phyloP scores from a whole-genome alignment of 2,329 filamentous ascomycete species.

The Claviceps pazoutovae region DNA sequence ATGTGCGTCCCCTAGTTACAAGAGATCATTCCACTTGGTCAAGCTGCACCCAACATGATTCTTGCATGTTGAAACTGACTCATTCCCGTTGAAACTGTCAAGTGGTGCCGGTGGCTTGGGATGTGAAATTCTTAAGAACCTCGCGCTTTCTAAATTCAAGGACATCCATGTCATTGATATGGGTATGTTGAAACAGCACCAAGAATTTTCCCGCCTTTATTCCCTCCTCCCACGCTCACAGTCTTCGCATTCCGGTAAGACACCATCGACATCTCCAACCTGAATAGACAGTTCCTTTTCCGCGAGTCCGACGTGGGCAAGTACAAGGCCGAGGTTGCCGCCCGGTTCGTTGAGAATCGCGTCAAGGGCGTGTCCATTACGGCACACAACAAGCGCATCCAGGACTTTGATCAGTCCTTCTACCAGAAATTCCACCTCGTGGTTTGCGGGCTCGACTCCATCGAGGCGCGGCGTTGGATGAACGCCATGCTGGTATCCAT shows the following conservation, averaged over 20 bases:
- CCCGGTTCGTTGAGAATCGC: conserved; percentile 76
- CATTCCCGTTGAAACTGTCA: neutral
- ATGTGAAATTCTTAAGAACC: conserved; percentile 92
- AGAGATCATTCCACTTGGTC: no score
- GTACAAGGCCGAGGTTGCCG: conserved; percentile 85
- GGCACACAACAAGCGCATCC: conserved; percentile 85
- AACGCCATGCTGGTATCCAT: conserved; percentile 86
- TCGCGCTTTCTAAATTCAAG: conserved; percentile 89
- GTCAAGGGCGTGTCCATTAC: conserved; percentile 88
- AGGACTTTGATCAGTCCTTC: conserved; percentile 91
- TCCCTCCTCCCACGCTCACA: neutral
- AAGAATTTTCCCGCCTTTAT: neutral
- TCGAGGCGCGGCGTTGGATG: conserved; percentile 97
- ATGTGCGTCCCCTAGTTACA: conserved; percentile 26
- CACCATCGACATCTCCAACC: conserved; percentile 95
- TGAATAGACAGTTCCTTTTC: conserved; percentile 96
- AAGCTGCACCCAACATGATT: no score
- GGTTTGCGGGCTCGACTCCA: conserved; percentile 88
- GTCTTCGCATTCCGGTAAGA: conserved; percentile 35
- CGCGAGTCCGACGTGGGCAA: conserved; percentile 83
- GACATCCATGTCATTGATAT: conserved; percentile 99
- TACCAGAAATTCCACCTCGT: conserved; percentile 95
- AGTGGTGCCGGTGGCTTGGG: conserved; percentile 89
- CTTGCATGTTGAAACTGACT: neutral
- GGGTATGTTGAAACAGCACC: conserved; percentile 40